Evolutionary conservation across 495 filamentous ascomycete species (phyloP), one percentile per base, ranked within the genome.

Genomic region (Patellaria atrata): DNA sequence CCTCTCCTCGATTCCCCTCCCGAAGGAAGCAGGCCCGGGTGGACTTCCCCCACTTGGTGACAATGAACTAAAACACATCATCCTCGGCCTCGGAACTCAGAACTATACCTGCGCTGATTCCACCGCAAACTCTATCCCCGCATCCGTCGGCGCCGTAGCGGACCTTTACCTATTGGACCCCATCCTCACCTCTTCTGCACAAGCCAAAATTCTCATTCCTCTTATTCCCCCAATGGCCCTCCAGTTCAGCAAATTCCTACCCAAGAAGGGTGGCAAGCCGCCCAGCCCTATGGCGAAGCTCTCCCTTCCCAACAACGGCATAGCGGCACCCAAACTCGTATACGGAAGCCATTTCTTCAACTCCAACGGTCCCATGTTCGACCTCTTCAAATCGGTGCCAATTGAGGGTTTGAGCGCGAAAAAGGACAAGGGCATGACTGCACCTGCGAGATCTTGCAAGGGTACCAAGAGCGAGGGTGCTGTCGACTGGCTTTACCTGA

Each of bases 71-170:
- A 51, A 51, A 37, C 47, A 30, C 27, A 40, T 51, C 17, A 29
- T 17, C 2, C 40, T 51, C n/a, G 47, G 47, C 7, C 30, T 47
- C 8, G 47, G 47, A 20, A 51, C 47, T 11, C 47, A 51, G 31
- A 51, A 51, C 35, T 51, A 51, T 30, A 51, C 47, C 11, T 51
- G 47, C 34, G 10, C 25, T n/a, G 29, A 37, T 20, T 33, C 29
- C 20, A 37, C 39, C n/a, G 45, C 52, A 15, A 43, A 50, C 4
- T 38, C 43, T 9, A 37, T 21, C 15, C 40, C 43, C 16, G 36
- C 14, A 3, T 31, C 39, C 15, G 38, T 35, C 28, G 47, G 47
- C 14, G 47, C 47, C 8, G 57, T 73, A 12, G 81, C 81, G n/a
- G n/a, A n/a, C n/a, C n/a, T n/a, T n/a, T n/a, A n/a, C n/a, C n/a